phyloP scores from a whole-genome alignment of 2,329 filamentous ascomycete genomes.

The Colletotrichum spinosum region DNA sequence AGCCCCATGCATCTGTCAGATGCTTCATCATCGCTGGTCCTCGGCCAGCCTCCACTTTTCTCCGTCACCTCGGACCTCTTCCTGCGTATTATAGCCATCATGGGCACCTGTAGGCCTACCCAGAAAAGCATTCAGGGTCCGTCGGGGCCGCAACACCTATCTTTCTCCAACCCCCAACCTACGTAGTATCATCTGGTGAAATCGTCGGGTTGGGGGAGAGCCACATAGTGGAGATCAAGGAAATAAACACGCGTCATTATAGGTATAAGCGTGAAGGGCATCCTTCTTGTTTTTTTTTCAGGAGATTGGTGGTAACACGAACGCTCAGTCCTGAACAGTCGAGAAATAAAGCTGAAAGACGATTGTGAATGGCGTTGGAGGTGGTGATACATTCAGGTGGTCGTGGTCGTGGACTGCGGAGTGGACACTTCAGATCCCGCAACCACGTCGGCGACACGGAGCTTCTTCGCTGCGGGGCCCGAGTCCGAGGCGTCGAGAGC shows the following conservation, averaged over 20 bases:
- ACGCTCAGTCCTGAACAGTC: slow-evolving; percentile 1
- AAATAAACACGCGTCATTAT: slow-evolving; percentile 34
- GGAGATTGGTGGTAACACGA: not conserved
- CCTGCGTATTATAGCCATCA: too few relatives aligned
- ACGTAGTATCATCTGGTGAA: too few relatives aligned
- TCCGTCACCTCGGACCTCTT: too few relatives aligned
- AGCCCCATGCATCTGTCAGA: not conserved
- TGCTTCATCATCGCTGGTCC: slow-evolving; percentile 3
- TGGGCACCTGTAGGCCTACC: too few relatives aligned
- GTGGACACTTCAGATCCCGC: slow-evolving; percentile 34
- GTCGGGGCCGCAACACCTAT: too few relatives aligned
- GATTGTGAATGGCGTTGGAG: not conserved
- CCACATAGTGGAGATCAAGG: not conserved
- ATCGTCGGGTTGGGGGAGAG: not conserved
- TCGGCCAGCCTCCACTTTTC: slow-evolving; percentile 2
- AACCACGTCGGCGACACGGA: slow-evolving; percentile 28
- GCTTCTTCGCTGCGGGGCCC: slow-evolving; percentile 35
- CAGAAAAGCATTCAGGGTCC: too few relatives aligned
- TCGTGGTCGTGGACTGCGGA: slow-evolving; percentile 28
- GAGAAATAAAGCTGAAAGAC: not conserved
- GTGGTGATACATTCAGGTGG: slow-evolving; percentile 19
- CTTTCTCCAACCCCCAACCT: too few relatives aligned
- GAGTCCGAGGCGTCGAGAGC: slow-evolving; percentile 30
- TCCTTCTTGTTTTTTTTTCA: slow-evolving; percentile 2
- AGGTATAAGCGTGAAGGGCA: slow-evolving; percentile 30